Conservation (phyloP, 78 protist genomes). For the Capsaspora owczarzaki region DNA sequence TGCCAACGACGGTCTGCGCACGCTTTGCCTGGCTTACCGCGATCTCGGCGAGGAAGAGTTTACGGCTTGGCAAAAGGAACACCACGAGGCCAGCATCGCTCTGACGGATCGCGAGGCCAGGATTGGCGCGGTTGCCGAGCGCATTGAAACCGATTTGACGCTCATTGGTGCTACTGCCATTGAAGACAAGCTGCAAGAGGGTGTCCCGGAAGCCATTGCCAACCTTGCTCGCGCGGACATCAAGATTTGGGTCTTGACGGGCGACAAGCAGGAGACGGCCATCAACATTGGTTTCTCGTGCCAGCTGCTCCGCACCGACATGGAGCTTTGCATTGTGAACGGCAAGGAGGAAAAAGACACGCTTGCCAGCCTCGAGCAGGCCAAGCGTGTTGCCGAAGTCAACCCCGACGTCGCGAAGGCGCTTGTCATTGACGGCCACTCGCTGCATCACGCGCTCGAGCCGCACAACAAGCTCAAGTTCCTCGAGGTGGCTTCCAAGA, state of each 20-base stretch:
- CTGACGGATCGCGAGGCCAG: slow-evolving; percentile 37
- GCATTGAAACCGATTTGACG: slow-evolving; percentile 54
- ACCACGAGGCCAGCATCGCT: slow-evolving; percentile 39
- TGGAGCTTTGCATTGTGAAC: neutral
- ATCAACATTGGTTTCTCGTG: slow-evolving; percentile 89
- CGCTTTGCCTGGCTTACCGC: slow-evolving; percentile 36
- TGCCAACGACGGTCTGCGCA: slow-evolving; percentile 67
- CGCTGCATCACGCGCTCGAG: slow-evolving; percentile 15
- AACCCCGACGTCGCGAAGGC: neutral
- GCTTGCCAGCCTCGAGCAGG: neutral
- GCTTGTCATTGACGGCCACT: slow-evolving; percentile 56
- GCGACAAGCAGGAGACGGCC: slow-evolving; percentile 97
- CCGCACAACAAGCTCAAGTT: slow-evolving; percentile 24
- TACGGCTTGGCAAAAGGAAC: slow-evolving; percentile 21
- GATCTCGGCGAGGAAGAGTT: neutral
- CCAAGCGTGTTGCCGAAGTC: neutral
- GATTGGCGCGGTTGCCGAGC: slow-evolving; percentile 31
- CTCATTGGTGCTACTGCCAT: slow-evolving; percentile 58
- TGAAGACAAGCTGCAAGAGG: slow-evolving; percentile 35
- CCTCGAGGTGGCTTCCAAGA: slow-evolving; percentile 30
- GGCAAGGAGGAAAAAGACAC: neutral
- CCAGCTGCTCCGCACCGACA: slow-evolving; percentile 8
- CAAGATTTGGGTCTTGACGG: slow-evolving; percentile 81
- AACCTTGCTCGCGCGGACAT: slow-evolving; percentile 16
- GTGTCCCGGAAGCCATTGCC: slow-evolving; percentile 37